These are phyloP conservation scores for Salicornia ramosissima DNA, from an alignment of 148 eudicot genomes.

Conservation along the genomic window DNA sequence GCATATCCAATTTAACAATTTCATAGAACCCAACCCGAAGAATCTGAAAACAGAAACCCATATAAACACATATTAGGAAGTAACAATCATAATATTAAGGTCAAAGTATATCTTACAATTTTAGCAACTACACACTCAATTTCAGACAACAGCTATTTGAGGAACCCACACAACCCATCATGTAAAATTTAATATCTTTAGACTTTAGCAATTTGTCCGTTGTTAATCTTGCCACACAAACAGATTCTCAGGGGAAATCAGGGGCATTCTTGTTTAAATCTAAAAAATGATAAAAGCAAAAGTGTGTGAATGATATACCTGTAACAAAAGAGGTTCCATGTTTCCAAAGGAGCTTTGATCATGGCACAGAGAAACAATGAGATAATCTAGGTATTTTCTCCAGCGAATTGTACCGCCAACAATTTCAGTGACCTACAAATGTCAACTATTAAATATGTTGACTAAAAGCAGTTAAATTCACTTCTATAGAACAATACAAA, in stretches of 20 bases:
- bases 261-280: too few species aligned
- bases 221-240: too few species aligned
- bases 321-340: slow-evolving; percentile 93
- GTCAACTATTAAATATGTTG: neutral
- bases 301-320: slow-evolving; percentile 38
- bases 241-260: too few species aligned
- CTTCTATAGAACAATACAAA: neutral
- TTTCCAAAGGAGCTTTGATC: slow-evolving; percentile 51
- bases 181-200: neutral
- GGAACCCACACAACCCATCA: neutral
- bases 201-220: too few species aligned
- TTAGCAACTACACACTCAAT: neutral
- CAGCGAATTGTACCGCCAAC: slow-evolving; percentile 95
- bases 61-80: neutral
- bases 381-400: slow-evolving; percentile 91
- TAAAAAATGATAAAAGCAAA: neutral
- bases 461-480: slow-evolving; percentile 5
- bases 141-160: neutral
- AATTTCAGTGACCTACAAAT: slow-evolving; percentile 74
- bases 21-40: slow-evolving; percentile 91
- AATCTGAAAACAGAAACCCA: slow-evolving; percentile 42
- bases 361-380: slow-evolving; percentile 71
- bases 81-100: neutral
- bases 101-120: neutral
- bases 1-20: slow-evolving; percentile 85